These are phyloP conservation scores for Colletotrichum trifolii DNA, from an alignment of 2,329 filamentous ascomycete genomes.

Conservation along the genomic window DNA sequence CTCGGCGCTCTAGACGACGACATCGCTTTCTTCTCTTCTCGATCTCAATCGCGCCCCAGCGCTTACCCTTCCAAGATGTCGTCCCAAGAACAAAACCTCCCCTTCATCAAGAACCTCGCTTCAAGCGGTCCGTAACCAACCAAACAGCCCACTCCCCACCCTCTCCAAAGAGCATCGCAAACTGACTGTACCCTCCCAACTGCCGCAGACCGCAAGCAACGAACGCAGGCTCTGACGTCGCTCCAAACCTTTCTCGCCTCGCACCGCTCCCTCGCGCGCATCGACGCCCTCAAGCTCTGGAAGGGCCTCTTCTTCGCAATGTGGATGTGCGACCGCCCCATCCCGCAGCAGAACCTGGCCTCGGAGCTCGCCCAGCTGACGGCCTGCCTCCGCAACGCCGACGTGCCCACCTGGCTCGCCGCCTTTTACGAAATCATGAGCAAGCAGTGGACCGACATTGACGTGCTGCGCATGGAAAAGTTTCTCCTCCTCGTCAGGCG, in stretches of 20 bases:
- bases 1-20: no score
- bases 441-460: slow-evolving; percentile 76
- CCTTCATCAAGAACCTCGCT: slow-evolving; percentile 85
- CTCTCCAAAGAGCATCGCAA: slow-evolving; percentile 3
- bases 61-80: slow-evolving; percentile 46
- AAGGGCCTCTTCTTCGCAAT: slow-evolving; percentile 93
- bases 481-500: slow-evolving; percentile 87
- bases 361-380: slow-evolving; percentile 77
- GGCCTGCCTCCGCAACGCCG: slow-evolving; percentile 36
- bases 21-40: no score
- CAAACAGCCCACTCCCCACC: neutral
- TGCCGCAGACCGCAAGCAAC: slow-evolving; percentile 76
- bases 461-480: slow-evolving; percentile 88
- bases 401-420: slow-evolving; percentile 35
- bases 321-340: slow-evolving; percentile 92
- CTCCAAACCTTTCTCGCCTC: slow-evolving; percentile 81
- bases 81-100: slow-evolving; percentile 63
- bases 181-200: neutral
- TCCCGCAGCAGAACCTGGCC: slow-evolving; percentile 87
- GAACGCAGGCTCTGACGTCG: slow-evolving; percentile 80
- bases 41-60: neutral
- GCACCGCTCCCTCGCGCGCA: slow-evolving; percentile 66
- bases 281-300: slow-evolving; percentile 90
- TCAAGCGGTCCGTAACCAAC: slow-evolving; percentile 75
- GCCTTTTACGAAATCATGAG: slow-evolving; percentile 70